Evolutionary conservation across 129 eudicot species (phyloP), one percentile per base, ranked within the genome.

Genomic region (Pittosporum tobira): DNA sequence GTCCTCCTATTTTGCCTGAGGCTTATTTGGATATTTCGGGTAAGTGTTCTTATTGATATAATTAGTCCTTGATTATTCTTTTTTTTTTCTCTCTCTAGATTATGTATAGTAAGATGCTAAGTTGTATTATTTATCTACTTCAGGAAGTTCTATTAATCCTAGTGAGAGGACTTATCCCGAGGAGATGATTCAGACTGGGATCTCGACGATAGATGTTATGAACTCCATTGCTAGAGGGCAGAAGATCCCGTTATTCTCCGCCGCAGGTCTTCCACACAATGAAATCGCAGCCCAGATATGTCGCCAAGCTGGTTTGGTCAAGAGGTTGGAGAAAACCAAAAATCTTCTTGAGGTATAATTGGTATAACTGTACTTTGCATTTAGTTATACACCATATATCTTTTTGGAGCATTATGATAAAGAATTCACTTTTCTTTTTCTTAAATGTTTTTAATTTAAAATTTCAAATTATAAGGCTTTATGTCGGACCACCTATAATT

Each of bases 241-340:
- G 72, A 91, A 91, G 73, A 91, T 91, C 74, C 99, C 99, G 53
- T 79, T 91, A 52, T 91, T 91, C 67, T 91, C 99, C 71, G 99
- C 99, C 61, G 99, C 99, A 76, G 99, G 99, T 78, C 94, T 91
- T 66, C 99, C 99, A 40, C 99, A 91, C 73, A 91, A 91, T 74
- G 99, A 91, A 71, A 91, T 91, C 44, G 99, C 99, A 62, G 99
- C 99, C 38, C 99, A 91, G 80, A 91, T 91, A 53, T 91, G 99
- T 81, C 96, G 99, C 69, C 99, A 91, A 69, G 99, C 99, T 76
- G 99, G 99, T 78, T 70, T 91, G 80, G 99, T 91, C 43, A 91
- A 91, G 63, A 83, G 99, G 15, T 75, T 91, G 84, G 99, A 91
- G 60, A 87, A 87, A 71, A 71, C 91, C 23, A 88, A 81, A 30